Conservation (phyloP, 1,139 yeast species). For the Pichia sp. region DNA sequence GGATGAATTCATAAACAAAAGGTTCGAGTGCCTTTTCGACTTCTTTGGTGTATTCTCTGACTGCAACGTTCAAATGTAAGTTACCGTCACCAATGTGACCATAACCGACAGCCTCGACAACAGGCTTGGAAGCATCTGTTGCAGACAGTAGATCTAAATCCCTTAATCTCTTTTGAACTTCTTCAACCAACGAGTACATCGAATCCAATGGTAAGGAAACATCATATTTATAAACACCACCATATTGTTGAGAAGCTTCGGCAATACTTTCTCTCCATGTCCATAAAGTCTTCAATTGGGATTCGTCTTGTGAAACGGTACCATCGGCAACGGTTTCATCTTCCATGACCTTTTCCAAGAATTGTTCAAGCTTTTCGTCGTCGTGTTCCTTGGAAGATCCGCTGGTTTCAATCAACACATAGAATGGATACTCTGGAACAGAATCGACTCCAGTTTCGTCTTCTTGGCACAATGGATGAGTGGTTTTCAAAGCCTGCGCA, state of each 20-base stretch:
- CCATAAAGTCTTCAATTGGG: slow-evolving; percentile 81
- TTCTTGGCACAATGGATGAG: slow-evolving; percentile 63
- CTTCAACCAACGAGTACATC: slow-evolving; percentile 74
- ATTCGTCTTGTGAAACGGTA: slow-evolving; percentile 90
- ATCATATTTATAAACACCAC: slow-evolving; percentile 96
- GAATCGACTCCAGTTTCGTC: slow-evolving; percentile 29
- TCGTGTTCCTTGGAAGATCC: slow-evolving; percentile 89
- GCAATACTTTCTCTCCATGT: slow-evolving; percentile 91
- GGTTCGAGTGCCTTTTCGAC: slow-evolving; percentile 83
- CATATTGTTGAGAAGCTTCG: slow-evolving; percentile 76
- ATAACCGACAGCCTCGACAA: slow-evolving; percentile 81
- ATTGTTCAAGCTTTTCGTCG: slow-evolving; percentile 67
- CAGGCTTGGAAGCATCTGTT: slow-evolving; percentile 59
- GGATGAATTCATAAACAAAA: slow-evolving; percentile 86
- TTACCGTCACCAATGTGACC: slow-evolving; percentile 98
- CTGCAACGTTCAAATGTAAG: slow-evolving; percentile 84
- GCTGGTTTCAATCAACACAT: slow-evolving; percentile 84
- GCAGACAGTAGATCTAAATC: slow-evolving; percentile 55
- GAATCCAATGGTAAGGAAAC: slow-evolving; percentile 80
- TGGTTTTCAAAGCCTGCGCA: slow-evolving; percentile 36
- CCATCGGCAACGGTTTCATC: slow-evolving; percentile 81
- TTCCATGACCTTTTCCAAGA: slow-evolving; percentile 80
- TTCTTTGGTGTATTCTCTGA: slow-evolving; percentile 68
- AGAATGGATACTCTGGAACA: slow-evolving; percentile 61
- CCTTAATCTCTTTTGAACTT: slow-evolving; percentile 48